Evolutionary conservation across 129 eudicot species (phyloP).

Genomic region (Smallanthus sonchifolius): DNA sequence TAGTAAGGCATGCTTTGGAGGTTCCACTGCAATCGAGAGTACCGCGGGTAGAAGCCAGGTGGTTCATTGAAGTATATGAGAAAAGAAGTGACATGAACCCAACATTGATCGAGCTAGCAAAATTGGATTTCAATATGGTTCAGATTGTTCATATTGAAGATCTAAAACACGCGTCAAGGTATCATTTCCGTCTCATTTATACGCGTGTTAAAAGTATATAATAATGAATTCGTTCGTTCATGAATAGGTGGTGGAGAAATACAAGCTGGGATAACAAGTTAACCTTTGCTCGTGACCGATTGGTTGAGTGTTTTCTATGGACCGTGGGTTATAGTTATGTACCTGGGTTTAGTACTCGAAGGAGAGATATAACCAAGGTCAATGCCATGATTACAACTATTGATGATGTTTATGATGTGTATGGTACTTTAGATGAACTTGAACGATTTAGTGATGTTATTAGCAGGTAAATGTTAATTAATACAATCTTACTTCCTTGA

Average conservation of each 20-base stretch:
- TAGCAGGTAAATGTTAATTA: slow-evolving; percentile 18
- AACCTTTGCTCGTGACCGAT: slow-evolving; percentile 40
- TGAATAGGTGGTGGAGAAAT: slow-evolving; percentile 42
- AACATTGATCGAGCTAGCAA: slow-evolving; percentile 18
- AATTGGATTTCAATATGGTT: slow-evolving; percentile 24
- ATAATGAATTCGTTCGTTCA: not conserved
- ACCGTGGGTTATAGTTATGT: slow-evolving; percentile 21
- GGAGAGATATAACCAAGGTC: slow-evolving; percentile 23
- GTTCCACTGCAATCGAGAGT: slow-evolving; percentile 31
- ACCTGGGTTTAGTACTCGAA: slow-evolving; percentile 23
- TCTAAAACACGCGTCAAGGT: slow-evolving; percentile 32
- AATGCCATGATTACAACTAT: slow-evolving; percentile 27
- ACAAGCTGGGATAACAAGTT: slow-evolving; percentile 22
- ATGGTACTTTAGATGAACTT: slow-evolving; percentile 39
- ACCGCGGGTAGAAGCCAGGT: slow-evolving; percentile 20
- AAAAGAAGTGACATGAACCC: slow-evolving; percentile 6
- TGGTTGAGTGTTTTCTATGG: slow-evolving; percentile 39
- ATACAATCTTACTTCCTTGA: not conserved
- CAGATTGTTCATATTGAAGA: slow-evolving; percentile 21
- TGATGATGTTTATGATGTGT: slow-evolving; percentile 51
- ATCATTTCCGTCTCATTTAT: not conserved
- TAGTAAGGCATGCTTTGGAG: slow-evolving; percentile 26
- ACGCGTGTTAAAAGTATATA: not conserved
- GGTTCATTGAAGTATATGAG: slow-evolving; percentile 16
- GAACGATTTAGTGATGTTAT: slow-evolving; percentile 25